Conservation (phyloP, 2,329 filamentous ascomycete species). For the Waltergamsia citrina region DNA sequence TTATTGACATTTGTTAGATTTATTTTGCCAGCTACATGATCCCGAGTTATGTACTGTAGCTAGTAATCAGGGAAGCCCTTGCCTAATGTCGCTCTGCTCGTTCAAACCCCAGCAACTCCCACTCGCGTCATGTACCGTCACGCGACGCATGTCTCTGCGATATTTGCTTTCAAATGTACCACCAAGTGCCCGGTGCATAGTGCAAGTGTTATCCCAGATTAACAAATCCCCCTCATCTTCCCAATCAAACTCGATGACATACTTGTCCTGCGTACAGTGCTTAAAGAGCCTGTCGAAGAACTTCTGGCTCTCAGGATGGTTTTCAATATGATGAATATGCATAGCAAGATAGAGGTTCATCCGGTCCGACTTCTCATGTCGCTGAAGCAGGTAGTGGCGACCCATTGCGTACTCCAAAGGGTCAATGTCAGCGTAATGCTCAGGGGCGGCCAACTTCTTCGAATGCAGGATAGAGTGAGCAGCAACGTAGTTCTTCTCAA, state of each 20-base stretch:
- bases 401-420: constrained; percentile 24
- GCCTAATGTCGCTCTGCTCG: constrained; percentile 4
- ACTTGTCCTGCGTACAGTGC: constrained; percentile 37
- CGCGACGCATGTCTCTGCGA: constrained; percentile 42
- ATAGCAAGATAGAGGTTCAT: constrained; percentile 44
- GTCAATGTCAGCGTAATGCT: constrained; percentile 34
- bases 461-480: constrained; percentile 41
- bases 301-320: constrained; percentile 20
- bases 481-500: constrained; percentile 31
- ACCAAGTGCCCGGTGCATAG: constrained; percentile 41
- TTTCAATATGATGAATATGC: constrained; percentile 42
- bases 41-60: too few relatives aligned
- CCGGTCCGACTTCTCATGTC: constrained; percentile 38
- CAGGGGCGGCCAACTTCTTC: constrained; percentile 39
- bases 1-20: too few relatives aligned
- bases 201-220: constrained; percentile 50
- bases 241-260: constrained; percentile 37
- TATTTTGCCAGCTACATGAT: too few relatives aligned
- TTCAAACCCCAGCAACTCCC: constrained; percentile 27
- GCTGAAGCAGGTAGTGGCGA: constrained; percentile 38
- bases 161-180: constrained; percentile 38
- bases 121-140: constrained; percentile 41
- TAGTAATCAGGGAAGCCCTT: constrained; percentile 18
- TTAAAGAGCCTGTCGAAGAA: constrained; percentile 29
- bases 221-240: constrained; percentile 37